These are phyloP conservation scores for Russula compacta DNA, from an alignment of 768 basidiomycete species.

Conservation along the genomic window DNA sequence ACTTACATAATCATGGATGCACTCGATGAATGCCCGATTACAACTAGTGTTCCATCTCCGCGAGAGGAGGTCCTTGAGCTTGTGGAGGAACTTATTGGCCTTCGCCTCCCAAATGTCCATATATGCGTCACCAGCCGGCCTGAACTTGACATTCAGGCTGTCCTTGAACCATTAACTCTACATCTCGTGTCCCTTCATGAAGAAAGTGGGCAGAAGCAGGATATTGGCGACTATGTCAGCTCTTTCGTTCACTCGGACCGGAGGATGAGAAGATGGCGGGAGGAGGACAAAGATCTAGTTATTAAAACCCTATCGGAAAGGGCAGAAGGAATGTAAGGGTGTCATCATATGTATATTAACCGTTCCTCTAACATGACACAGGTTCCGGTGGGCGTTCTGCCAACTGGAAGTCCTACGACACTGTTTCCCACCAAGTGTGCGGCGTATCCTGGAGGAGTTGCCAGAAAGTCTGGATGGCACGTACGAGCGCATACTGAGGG, in stretches of 20 bases:
- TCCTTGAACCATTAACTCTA: not conserved
- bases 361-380: not conserved
- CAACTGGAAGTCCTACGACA: not conserved
- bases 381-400: not conserved
- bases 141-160: not conserved
- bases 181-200: not conserved
- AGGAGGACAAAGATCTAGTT: not conserved
- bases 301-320: not conserved
- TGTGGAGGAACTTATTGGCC: not conserved
- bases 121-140: slow-evolving; percentile 3
- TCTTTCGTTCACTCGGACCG: not conserved
- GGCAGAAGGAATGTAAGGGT: not conserved
- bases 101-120: not conserved
- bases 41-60: not conserved
- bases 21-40: not conserved
- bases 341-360: not conserved
- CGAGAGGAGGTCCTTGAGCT: not conserved
- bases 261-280: not conserved
- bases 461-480: not conserved
- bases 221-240: not conserved
- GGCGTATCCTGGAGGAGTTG: not conserved
- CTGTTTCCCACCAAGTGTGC: not conserved
- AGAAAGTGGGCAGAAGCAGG: not conserved
- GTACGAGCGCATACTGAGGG: not conserved
- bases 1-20: not conserved